Evolutionary conservation across 768 basidiomycete species (phyloP).

Genomic region (Agrocybe pediades): DNA sequence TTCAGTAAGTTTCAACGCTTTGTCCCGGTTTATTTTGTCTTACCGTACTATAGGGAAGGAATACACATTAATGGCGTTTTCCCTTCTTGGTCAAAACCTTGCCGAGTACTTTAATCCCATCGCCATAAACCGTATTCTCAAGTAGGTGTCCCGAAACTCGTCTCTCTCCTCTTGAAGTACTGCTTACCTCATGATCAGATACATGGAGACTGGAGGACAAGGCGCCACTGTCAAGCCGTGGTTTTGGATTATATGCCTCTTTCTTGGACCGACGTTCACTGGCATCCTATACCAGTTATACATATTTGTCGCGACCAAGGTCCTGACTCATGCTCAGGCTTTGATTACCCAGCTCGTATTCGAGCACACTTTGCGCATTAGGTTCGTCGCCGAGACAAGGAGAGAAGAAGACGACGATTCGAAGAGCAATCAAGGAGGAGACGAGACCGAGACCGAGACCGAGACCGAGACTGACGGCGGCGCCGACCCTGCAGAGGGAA

Average conservation of each 20-base stretch:
- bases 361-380: constrained; percentile 57
- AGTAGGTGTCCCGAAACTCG: background rate
- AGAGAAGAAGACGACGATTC: background rate
- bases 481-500: too few relatives aligned
- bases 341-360: constrained; percentile 43
- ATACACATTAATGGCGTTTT: constrained; percentile 27
- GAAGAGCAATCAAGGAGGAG: background rate
- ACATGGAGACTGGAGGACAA: constrained; percentile 55
- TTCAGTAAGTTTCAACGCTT: constrained; percentile 25
- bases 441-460: too few relatives aligned
- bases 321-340: constrained; percentile 37
- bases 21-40: background rate
- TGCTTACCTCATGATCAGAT: constrained; percentile 32
- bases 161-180: background rate
- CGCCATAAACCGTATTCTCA: background rate
- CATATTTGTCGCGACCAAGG: constrained; percentile 48
- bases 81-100: background rate
- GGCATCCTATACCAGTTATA: constrained; percentile 56
- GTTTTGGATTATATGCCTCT: constrained; percentile 63
- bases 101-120: background rate
- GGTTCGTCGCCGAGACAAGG: constrained; percentile 50
- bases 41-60: constrained; percentile 21
- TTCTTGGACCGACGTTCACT: constrained; percentile 45
- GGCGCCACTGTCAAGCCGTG: constrained; percentile 55
- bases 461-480: too few relatives aligned